A percentile compares a stretch with the other conserved stretches of the same genome.
phyloP scores from a whole-genome alignment of 352 stramenopile species.

The Pythium scleroteichum region DNA sequence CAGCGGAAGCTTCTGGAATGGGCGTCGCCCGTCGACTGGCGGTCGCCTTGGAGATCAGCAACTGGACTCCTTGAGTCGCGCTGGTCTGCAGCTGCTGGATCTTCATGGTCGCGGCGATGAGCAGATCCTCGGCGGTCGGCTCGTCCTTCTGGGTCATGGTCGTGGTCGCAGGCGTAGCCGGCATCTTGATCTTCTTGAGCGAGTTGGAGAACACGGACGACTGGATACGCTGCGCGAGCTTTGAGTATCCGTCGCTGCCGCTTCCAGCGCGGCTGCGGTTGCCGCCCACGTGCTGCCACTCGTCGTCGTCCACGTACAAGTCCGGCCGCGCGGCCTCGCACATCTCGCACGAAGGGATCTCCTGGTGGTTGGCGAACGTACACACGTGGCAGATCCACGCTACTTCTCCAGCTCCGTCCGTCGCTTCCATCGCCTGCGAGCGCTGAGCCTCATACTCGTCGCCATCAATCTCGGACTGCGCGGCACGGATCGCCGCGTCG shows the following conservation, averaged over 20 bases:
- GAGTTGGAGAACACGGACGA: constrained; percentile 39
- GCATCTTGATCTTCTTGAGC: constrained; percentile 47
- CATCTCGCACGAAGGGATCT: constrained; percentile 68
- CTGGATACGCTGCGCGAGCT: constrained; percentile 29
- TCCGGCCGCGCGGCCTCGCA: constrained; percentile 51
- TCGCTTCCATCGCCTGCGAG: no score
- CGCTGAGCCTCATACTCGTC: no score
- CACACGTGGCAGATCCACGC: constrained; percentile 73
- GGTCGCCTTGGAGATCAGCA: constrained; percentile 34
- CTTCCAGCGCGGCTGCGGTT: background rate
- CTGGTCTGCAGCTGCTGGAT: constrained; percentile 50
- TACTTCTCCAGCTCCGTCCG: no score
- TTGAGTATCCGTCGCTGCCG: constrained; percentile 28
- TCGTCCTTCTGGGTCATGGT: constrained; percentile 61
- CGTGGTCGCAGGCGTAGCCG: constrained; percentile 41
- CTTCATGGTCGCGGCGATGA: constrained; percentile 49
- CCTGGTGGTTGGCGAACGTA: constrained; percentile 78
- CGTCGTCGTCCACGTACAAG: constrained; percentile 21
- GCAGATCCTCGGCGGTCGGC: constrained; percentile 61
- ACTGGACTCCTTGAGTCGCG: constrained; percentile 37
- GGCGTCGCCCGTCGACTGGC: constrained; percentile 10
- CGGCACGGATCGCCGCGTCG: constrained; percentile 27
- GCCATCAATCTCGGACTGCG: background rate
- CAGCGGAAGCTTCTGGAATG: background rate
- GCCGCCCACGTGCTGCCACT: constrained; percentile 2